Evolutionary conservation across 495 filamentous ascomycete genomes (phyloP), one percentile per base, ranked within the genome.

Genomic region (Podospora australis): DNA sequence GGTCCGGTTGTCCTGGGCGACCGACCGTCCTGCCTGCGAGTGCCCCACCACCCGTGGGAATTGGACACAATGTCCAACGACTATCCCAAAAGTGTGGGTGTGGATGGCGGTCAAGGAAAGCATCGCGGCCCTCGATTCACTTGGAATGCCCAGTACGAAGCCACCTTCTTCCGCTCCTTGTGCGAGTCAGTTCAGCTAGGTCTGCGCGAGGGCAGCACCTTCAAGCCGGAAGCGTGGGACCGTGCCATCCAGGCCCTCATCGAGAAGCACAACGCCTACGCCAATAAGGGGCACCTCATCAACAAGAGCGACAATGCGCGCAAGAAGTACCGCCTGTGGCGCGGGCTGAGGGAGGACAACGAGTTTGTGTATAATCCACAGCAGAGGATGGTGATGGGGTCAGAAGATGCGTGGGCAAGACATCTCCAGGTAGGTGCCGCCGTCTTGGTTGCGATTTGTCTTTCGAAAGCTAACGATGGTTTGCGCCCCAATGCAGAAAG

Each of bases 281-380:
- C 71, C 38, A 65, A 69, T 50, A 75, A 75, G 64, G 64, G 61
- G 52, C 72, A 75, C 30, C 69, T 75, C 13, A 72, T 75, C 60
- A 75, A 75, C 59, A 75, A 75, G 57, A 71, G 69, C 54, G 72
- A 75, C 60, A 75, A 75, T 54, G 72, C 72, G 30, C 68, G 72
- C 21, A 75, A 75, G 59, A 74, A 74, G 64, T 75, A 74, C 47
- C 72, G 72, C 28, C 67, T 75, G 42, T 75, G 72, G 72, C 59
- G 71, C n/a, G 71, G 72, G 10, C 46, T 75, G 34, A 56, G 72
- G 4, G 72, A 75, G 43, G 67, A 75, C 40, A 71, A 70, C 26
- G 68, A 70, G 41, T 75, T 75, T 44, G 56, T 64, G 23, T 75
- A 75, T 48, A 69, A 74, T 57, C 60, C 62, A 2, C 50, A 48